Conservation (phyloP, 306 rosid genomes). For the Gynostemma pentaphyllum region DNA sequence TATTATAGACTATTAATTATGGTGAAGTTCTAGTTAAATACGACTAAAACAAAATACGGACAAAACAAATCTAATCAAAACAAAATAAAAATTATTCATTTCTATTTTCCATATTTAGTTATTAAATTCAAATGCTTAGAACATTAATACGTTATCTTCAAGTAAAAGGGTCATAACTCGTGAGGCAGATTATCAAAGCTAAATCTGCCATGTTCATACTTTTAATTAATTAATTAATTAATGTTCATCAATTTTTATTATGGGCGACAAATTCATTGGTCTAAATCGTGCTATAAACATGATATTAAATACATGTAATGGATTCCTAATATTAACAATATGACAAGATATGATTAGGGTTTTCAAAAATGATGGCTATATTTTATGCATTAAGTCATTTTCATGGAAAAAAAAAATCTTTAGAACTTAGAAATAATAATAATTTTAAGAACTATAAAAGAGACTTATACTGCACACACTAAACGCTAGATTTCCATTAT, state of each 20-base stretch:
- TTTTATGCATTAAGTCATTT: neutral
- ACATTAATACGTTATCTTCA: neutral
- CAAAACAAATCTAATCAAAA: neutral
- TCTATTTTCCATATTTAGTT: no score
- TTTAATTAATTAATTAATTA: neutral
- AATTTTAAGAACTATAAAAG: neutral
- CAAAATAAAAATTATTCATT: no score
- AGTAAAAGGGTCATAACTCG: conserved; percentile 3
- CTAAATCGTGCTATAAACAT: no score
- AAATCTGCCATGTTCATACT: neutral
- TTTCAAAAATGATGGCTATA: conserved; percentile 3
- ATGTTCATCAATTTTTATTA: neutral
- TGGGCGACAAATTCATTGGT: neutral
- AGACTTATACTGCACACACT: no score
- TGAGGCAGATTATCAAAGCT: neutral
- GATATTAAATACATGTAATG: neutral
- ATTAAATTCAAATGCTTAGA: neutral
- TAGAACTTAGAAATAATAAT: neutral
- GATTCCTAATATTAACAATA: neutral
- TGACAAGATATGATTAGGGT: neutral
- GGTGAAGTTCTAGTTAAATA: no score
- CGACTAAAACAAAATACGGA: no score
- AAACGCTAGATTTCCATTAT: no score
- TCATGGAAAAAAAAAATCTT: neutral
- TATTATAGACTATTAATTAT: no score